These are phyloP conservation scores for Penicillium polonicum DNA, from an alignment of 2,329 filamentous ascomycete species.

Conservation along the genomic window DNA sequence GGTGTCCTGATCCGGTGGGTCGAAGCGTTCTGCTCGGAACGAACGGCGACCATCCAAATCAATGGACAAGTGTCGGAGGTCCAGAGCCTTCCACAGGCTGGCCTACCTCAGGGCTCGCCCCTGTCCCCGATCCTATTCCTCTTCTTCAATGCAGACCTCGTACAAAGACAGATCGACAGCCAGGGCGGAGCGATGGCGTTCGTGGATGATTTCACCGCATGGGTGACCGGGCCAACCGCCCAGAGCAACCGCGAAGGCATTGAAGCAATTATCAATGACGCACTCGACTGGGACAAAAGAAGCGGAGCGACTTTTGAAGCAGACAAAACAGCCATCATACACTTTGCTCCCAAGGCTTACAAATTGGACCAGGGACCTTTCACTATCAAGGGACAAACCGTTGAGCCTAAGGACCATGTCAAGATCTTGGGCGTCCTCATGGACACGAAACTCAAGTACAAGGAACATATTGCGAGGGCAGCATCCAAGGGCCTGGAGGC, in stretches of 20 bases:
- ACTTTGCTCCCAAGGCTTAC: neutral
- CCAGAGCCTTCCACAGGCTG: slow-evolving; percentile 15
- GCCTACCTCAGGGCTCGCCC: slow-evolving; percentile 28
- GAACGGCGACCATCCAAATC: slow-evolving; percentile 23
- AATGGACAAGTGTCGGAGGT: slow-evolving; percentile 18
- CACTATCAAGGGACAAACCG: neutral
- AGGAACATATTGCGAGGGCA: slow-evolving; percentile 23
- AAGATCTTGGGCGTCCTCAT: slow-evolving; percentile 10
- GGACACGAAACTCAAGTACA: slow-evolving; percentile 26
- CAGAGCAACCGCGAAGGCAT: slow-evolving; percentile 9
- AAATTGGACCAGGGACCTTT: neutral
- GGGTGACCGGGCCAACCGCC: neutral
- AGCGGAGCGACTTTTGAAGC: neutral
- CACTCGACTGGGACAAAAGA: neutral
- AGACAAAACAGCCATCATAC: neutral
- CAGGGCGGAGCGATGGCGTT: slow-evolving; percentile 5
- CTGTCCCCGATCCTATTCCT: slow-evolving; percentile 2
- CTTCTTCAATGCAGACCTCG: slow-evolving; percentile 4
- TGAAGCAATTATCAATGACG: neutral
- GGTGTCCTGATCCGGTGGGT: slow-evolving; percentile 24
- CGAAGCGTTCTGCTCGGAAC: slow-evolving; percentile 28
- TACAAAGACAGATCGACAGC: neutral
- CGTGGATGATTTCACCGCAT: slow-evolving; percentile 12
- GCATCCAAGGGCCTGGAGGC: slow-evolving; percentile 24
- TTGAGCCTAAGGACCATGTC: neutral